Conservation (phyloP, 345 rosid species). For the Moringa oleifera region DNA sequence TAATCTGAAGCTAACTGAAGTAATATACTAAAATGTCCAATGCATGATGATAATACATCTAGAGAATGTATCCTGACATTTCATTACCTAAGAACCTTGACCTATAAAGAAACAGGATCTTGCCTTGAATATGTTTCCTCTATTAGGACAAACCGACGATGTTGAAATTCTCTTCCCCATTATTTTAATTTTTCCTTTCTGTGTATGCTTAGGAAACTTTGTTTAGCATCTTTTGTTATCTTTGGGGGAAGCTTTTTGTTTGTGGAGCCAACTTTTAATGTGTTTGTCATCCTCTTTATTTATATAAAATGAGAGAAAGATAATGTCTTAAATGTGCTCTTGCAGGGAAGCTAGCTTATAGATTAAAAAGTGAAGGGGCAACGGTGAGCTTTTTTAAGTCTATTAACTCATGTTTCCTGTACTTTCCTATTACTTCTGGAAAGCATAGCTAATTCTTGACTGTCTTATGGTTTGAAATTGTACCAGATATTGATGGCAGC, state of each 20-base stretch:
- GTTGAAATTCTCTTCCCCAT: background rate
- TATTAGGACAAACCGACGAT: background rate
- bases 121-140: background rate
- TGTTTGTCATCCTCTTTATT: too few species aligned
- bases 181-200: background rate
- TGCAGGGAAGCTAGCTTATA: slow-evolving; percentile 91
- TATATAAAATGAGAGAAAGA: background rate
- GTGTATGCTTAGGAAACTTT: background rate
- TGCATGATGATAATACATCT: too few species aligned
- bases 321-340: background rate
- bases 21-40: too few species aligned
- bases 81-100: too few species aligned
- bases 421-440: background rate
- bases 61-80: too few species aligned
- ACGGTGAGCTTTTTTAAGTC: slow-evolving; percentile 48
- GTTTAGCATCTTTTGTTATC: slow-evolving; percentile 9
- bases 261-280: too few species aligned
- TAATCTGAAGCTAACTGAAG: background rate
- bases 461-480: slow-evolving; percentile 28
- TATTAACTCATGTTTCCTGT: background rate
- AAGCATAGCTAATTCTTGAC: background rate
- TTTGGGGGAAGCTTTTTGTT: too few species aligned
- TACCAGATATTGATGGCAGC: slow-evolving; percentile 89
- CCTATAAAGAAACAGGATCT: too few species aligned
- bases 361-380: slow-evolving; percentile 77